Evolutionary conservation across 805 yeast species (phyloP).

Genomic region (Candida peoriensis): DNA sequence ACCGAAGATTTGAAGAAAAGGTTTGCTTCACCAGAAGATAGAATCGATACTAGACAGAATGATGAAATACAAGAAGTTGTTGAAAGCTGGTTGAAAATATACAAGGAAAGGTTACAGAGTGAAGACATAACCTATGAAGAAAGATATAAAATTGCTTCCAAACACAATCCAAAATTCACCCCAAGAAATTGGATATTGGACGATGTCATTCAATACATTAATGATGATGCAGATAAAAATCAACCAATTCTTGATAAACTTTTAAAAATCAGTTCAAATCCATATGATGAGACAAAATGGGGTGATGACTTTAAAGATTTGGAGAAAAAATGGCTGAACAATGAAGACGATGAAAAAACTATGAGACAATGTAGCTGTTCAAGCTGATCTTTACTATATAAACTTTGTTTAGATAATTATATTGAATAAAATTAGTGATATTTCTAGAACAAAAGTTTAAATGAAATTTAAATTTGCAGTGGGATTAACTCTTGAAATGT

Average conservation of each 20-base stretch:
- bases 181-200: constrained; percentile 86
- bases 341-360: constrained; percentile 44
- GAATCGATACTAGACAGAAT: constrained; percentile 30
- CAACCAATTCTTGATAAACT: constrained; percentile 51
- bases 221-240: constrained; percentile 47
- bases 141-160: constrained; percentile 38
- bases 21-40: constrained; percentile 23
- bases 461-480: too few relatives aligned
- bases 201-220: constrained; percentile 62
- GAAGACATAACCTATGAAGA: constrained; percentile 35
- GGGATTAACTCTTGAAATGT: too few relatives aligned
- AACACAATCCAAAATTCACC: constrained; percentile 70
- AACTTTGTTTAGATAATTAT: too few relatives aligned
- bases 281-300: constrained; percentile 67
- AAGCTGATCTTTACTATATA: too few relatives aligned
- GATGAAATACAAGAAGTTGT: constrained; percentile 39
- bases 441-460: too few relatives aligned
- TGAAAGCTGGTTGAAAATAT: constrained; percentile 48
- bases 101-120: constrained; percentile 35
- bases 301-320: constrained; percentile 57
- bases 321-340: constrained; percentile 50
- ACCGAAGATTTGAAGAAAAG: constrained; percentile 19
- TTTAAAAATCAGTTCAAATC: constrained; percentile 66
- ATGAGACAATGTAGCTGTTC: constrained; percentile 80
- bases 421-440: too few relatives aligned